phyloP scores from a whole-genome alignment of 2,329 filamentous ascomycete genomes.

The Aphanocladium album region DNA sequence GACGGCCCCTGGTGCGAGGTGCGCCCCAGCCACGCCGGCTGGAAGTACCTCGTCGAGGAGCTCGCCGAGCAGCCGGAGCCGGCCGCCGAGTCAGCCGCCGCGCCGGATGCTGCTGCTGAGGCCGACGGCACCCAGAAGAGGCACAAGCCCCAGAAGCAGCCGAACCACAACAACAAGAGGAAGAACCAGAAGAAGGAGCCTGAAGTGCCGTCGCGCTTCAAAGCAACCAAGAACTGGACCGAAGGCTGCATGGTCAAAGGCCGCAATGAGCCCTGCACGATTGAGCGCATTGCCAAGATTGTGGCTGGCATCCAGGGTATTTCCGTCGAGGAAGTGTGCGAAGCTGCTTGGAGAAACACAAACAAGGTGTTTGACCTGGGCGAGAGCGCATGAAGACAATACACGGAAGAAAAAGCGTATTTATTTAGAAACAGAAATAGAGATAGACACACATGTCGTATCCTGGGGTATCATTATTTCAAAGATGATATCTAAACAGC shows the following conservation, averaged over 20 bases:
- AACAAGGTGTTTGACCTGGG: conserved; percentile 72
- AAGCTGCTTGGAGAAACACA: conserved; percentile 81
- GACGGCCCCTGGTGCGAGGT: conserved; percentile 99
- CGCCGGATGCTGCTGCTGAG: conserved; percentile 14
- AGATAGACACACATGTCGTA: neutral
- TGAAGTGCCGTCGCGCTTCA: conserved; percentile 67
- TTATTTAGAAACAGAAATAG: conserved; percentile 11
- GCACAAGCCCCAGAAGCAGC: conserved; percentile 29
- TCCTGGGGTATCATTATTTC: conserved; percentile 12
- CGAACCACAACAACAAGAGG: conserved; percentile 25
- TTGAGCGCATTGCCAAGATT: conserved; percentile 80
- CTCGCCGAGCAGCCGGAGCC: conserved; percentile 18
- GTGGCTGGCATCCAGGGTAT: conserved; percentile 83
- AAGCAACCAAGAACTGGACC: conserved; percentile 88
- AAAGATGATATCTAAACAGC: conserved; percentile 3
- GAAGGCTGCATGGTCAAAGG: conserved; percentile 89
- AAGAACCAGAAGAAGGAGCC: conserved; percentile 53
- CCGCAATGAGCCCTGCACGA: conserved; percentile 86
- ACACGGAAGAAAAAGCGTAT: neutral
- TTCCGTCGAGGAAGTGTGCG: conserved; percentile 73
- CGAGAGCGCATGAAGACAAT: conserved; percentile 31
- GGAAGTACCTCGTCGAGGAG: conserved; percentile 56
- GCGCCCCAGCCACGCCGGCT: conserved; percentile 78
- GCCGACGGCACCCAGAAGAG: conserved; percentile 18
- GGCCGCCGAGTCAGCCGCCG: neutral